Base-by-base conservation (phyloP, 192 early-diverging fungal species). In the Funneliformis mosseae region DNA sequence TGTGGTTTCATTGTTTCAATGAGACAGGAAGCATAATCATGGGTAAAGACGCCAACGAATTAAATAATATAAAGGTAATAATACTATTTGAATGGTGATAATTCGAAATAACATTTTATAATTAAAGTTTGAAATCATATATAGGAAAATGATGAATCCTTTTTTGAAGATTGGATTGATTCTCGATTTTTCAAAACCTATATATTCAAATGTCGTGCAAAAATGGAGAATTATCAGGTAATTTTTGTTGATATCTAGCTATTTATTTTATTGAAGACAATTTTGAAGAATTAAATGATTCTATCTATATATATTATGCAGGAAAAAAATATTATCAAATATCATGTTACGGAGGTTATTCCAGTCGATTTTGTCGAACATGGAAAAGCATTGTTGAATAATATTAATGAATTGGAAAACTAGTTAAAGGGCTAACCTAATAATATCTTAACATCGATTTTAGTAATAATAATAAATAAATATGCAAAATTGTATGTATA, bases 1-100 rank as follows among this genome's bases (percentile, higher is more conserved):
- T 87, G 41, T 99, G 94, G 94, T 77, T 98, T 45, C 88, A 90
- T 74, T 91, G 89, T 18, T 99, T 99, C 83, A 95, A 98, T 83
- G 98, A 99, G 3, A 74, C 88, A 0, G 97, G 90, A 50, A 81
- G 85, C 67, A 12, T 74, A 38, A 76, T 99, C 50, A 77, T 98
- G 4, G 94, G 95, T 12, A 85, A 82, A 27, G 75, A 86, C 62
- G 97, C 97, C 4, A 88, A 87, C 45, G 92, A 96, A 14, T 80
- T 97, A 86, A 71, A 85, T 6, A 60, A 80, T n/a, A 72, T 94
- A n/a, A 88, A 89, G 84, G 88, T 90, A 60, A 81, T 63, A 62
- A 55, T 25, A 43, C n/a, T 23, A 68, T 68, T 68, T 8, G 11
- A 39, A 71, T 45, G n/a, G 50, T 68, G 63, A 38, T 45, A 55